phyloP scores from a whole-genome alignment of 768 basidiomycete genomes.

The Rhizopogon salebrosus region DNA sequence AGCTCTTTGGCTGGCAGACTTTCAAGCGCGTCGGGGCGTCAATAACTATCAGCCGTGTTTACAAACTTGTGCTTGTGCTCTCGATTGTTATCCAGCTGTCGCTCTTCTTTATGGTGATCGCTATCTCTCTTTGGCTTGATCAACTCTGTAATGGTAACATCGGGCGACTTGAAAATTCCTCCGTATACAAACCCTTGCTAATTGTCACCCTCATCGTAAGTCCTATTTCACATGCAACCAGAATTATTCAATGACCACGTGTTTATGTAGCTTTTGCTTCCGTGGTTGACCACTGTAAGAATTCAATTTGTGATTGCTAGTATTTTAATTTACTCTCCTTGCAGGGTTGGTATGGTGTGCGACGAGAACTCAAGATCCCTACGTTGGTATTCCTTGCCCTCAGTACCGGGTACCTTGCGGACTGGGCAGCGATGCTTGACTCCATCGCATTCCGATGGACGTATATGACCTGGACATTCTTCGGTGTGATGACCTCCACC shows the following conservation, averaged over 20 bases:
- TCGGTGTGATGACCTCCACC: slow-evolving; percentile 53
- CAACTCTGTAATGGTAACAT: slow-evolving; percentile 65
- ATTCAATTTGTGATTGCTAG: not conserved
- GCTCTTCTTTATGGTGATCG: slow-evolving; percentile 68
- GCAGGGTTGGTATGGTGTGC: slow-evolving; percentile 74
- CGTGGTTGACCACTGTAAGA: slow-evolving; percentile 61
- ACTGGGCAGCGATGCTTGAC: slow-evolving; percentile 71
- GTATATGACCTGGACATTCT: slow-evolving; percentile 70
- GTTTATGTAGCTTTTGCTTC: slow-evolving; percentile 49
- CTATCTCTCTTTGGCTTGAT: slow-evolving; percentile 74
- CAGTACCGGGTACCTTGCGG: slow-evolving; percentile 56
- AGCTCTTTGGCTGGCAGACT: slow-evolving; percentile 83
- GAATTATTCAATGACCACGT: slow-evolving; percentile 1
- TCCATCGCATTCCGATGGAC: slow-evolving; percentile 73
- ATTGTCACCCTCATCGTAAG: slow-evolving; percentile 58
- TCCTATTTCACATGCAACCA: slow-evolving; percentile 7
- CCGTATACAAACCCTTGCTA: slow-evolving; percentile 50
- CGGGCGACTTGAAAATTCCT: slow-evolving; percentile 43
- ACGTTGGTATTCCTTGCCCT: slow-evolving; percentile 62
- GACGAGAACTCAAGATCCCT: slow-evolving; percentile 53
- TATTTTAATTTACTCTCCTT: not conserved
- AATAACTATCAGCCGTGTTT: slow-evolving; percentile 64
- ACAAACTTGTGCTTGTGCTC: slow-evolving; percentile 64
- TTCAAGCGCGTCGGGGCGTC: slow-evolving; percentile 84
- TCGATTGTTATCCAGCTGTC: slow-evolving; percentile 74